phyloP scores from a whole-genome alignment of 2,329 filamentous ascomycete species.

The Aspergillus niger region DNA sequence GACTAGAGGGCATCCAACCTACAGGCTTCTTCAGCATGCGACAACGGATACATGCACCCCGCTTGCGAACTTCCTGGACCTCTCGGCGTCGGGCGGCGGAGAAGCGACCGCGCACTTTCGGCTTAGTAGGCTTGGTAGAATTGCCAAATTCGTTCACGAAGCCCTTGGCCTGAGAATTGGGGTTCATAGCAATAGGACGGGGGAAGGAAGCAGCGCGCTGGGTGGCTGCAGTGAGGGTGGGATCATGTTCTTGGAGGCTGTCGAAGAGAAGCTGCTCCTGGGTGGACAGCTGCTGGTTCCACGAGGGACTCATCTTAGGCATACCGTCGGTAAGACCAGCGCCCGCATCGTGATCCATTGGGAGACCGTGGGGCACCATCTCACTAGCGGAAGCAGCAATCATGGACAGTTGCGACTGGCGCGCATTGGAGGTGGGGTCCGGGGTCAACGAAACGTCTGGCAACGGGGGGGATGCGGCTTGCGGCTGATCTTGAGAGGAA shows the following conservation, averaged over 20 bases:
- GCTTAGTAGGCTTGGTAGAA: constrained; percentile 45
- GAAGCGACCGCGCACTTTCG: constrained; percentile 58
- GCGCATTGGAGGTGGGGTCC: constrained; percentile 39
- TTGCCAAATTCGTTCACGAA: constrained; percentile 46
- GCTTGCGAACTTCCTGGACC: constrained; percentile 61
- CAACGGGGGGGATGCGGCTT: constrained; percentile 39
- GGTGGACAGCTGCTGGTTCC: constrained; percentile 40
- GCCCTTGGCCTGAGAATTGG: constrained; percentile 41
- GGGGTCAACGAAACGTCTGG: constrained; percentile 37
- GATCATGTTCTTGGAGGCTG: constrained; percentile 44
- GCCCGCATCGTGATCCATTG: constrained; percentile 37
- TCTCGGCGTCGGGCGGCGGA: constrained; percentile 59
- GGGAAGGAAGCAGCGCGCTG: constrained; percentile 44
- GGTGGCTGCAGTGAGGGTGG: constrained; percentile 40
- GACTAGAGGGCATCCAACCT: constrained; percentile 15
- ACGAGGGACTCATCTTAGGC: constrained; percentile 31
- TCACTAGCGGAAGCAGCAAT: constrained; percentile 51
- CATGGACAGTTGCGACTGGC: constrained; percentile 47
- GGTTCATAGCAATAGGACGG: constrained; percentile 47
- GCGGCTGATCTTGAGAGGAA: constrained; percentile 33
- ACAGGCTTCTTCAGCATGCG: constrained; percentile 65
- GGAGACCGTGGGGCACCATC: constrained; percentile 44
- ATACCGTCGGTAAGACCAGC: constrained; percentile 31
- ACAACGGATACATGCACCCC: constrained; percentile 63
- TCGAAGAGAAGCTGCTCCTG: constrained; percentile 44